These are phyloP conservation scores for Geosmithia morbida DNA, from an alignment of 2,329 filamentous ascomycete genomes.

Conservation along the genomic window DNA sequence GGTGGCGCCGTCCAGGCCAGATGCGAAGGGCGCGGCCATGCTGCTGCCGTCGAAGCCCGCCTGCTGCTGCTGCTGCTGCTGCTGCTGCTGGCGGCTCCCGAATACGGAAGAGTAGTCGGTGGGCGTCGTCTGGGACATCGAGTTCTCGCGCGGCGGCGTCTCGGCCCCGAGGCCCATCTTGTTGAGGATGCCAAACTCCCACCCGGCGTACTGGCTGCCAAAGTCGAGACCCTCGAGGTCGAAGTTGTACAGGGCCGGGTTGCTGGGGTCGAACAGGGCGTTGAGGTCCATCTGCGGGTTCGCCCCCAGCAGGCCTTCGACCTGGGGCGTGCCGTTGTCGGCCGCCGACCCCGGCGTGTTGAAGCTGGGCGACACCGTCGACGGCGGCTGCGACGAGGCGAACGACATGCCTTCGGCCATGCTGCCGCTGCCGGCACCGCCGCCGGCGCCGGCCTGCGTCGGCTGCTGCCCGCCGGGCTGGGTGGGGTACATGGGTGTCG, in stretches of 20 bases:
- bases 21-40: neutral
- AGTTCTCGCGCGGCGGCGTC: slow-evolving; percentile 55
- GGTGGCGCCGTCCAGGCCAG: slow-evolving; percentile 13
- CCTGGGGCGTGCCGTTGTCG: slow-evolving; percentile 29
- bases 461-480: slow-evolving; percentile 29
- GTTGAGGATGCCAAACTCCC: slow-evolving; percentile 91
- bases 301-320: slow-evolving; percentile 32
- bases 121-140: slow-evolving; percentile 23
- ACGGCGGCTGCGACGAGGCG: neutral
- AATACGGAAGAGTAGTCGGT: slow-evolving; percentile 31
- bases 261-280: slow-evolving; percentile 74
- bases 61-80: neutral
- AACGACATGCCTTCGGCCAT: slow-evolving; percentile 10
- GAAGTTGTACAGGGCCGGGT: slow-evolving; percentile 89
- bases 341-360: slow-evolving; percentile 22
- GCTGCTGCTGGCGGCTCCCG: slow-evolving; percentile 16
- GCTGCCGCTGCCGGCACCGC: slow-evolving; percentile 48
- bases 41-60: slow-evolving; percentile 15
- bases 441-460: slow-evolving; percentile 18
- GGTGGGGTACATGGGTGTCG: slow-evolving; percentile 32
- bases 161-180: slow-evolving; percentile 78
- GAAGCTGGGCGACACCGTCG: slow-evolving; percentile 63
- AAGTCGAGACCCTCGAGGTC: slow-evolving; percentile 81
- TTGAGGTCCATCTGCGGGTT: slow-evolving; percentile 35
- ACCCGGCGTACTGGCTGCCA: slow-evolving; percentile 86